These are phyloP conservation scores for Chalciporus piperatus DNA, from an alignment of 768 basidiomycete genomes.

Conservation along the genomic window DNA sequence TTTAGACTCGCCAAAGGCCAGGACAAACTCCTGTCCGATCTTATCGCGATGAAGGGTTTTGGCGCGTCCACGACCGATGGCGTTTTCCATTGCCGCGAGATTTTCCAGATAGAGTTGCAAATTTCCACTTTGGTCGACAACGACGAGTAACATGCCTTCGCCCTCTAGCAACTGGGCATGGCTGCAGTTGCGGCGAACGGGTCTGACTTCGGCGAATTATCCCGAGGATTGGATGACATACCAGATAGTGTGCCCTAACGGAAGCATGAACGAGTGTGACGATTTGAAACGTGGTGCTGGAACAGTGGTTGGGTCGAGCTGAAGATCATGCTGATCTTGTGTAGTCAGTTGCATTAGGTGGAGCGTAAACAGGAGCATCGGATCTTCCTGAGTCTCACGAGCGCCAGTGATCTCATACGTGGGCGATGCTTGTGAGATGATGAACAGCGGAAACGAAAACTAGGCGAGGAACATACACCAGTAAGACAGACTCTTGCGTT, in stretches of 20 bases:
- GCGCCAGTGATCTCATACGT: constrained; percentile 18
- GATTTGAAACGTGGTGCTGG: constrained; percentile 26
- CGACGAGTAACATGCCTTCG: constrained; percentile 39
- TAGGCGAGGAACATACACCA: neutral
- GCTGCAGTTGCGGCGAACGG: constrained; percentile 15
- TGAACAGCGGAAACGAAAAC: neutral
- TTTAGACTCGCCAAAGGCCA: constrained; percentile 53
- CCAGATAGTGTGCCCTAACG: constrained; percentile 22
- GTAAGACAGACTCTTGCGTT: neutral
- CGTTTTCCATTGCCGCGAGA: constrained; percentile 30
- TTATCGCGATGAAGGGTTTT: constrained; percentile 43
- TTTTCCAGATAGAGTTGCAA: constrained; percentile 41
- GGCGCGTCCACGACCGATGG: constrained; percentile 30
- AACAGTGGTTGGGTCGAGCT: constrained; percentile 20
- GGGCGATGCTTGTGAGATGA: neutral
- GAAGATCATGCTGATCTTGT: constrained; percentile 30
- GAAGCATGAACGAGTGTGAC: constrained; percentile 21
- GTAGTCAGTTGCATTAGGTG: constrained; percentile 29
- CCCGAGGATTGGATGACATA: constrained; percentile 4
- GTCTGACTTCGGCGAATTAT: neutral
- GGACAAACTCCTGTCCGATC: constrained; percentile 42
- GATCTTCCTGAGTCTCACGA: constrained; percentile 15
- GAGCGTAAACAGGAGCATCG: constrained; percentile 24
- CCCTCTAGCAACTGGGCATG: constrained; percentile 41
- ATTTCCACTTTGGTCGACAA: constrained; percentile 32